phyloP scores from a whole-genome alignment of 805 yeast species.

The Saccharomycopsis sp. region DNA sequence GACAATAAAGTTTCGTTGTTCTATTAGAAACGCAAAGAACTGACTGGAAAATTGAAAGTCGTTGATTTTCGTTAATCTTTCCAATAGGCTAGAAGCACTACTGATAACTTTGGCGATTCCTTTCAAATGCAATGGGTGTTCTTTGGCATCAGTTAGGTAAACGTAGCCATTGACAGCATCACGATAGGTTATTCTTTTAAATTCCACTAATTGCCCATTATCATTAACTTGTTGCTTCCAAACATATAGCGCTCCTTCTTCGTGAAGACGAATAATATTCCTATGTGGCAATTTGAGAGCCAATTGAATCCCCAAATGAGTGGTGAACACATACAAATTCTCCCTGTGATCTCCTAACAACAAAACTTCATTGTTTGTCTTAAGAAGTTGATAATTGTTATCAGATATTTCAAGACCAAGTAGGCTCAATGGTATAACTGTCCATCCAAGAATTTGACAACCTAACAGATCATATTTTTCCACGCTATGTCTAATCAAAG shows the following conservation, averaged over 20 bases:
- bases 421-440: not conserved
- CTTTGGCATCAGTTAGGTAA: not conserved
- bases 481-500: not conserved
- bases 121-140: not conserved
- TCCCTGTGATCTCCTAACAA: slow-evolving; percentile 16
- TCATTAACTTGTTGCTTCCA: not conserved
- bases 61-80: not conserved
- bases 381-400: slow-evolving; percentile 10
- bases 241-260: not conserved
- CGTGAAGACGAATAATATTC: not conserved
- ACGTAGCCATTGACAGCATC: not conserved
- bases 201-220: not conserved
- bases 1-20: slow-evolving; percentile 7
- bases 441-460: slow-evolving; percentile 1
- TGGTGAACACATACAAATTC: slow-evolving; percentile 8
- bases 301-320: slow-evolving; percentile 7
- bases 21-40: not conserved
- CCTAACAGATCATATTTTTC: slow-evolving; percentile 4
- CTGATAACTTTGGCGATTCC: not conserved
- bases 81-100: not conserved
- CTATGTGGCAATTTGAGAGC: slow-evolving; percentile 1
- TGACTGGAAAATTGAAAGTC: not conserved
- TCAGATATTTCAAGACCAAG: slow-evolving; percentile 4
- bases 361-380: slow-evolving; percentile 7
- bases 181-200: not conserved